Evolutionary conservation across 129 eudicot genomes (phyloP), one percentile per base, ranked within the genome.

Genomic region (Centella asiatica): DNA sequence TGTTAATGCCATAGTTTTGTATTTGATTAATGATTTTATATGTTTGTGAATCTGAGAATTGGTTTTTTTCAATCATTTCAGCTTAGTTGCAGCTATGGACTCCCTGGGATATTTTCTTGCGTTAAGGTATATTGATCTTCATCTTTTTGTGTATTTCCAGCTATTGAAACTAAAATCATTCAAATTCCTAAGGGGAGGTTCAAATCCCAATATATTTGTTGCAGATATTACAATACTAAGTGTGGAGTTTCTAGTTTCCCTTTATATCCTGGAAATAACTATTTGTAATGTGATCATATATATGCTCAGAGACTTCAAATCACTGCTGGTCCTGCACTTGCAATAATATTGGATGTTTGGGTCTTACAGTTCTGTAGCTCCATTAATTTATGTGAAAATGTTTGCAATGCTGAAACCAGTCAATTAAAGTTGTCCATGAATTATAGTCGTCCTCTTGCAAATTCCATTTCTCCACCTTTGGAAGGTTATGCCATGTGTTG

Each of bases 71-170:
- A 12, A 8, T 65, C 68, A 47, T 74, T 68, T 14, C 81, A 85
- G 95, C 89, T 85, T 76, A 59, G 71, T 58, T 85, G 94, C 44
- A 70, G 76, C 64, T 76, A 72, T 76, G 94, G 94, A 68, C 67
- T 81, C 37, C 79, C 88, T 50, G 94, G 94, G 64, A 85, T 85
- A 47, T 85, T 81, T 55, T 83, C 94, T 55, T 81, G 94, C 65
- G 75, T 85, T 53, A 81, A 85, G 94, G 94, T 85, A 78, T 37
- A 25, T 17, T 31, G 22, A 32, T 44, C 37, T 25, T 60, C 13
- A 17, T 44, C 55, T 34, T 24, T 60, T 57, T 61, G 44, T 1
- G 12, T 47, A 5, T 19, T 56, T 37, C 27, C 5, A 20, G 27
- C 11, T 51, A 9, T 23, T 31, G 22, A 61, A 23, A 45, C 36